Conservation (phyloP, 176 grass and related monocot genomes). For the Zizania latifolia region DNA sequence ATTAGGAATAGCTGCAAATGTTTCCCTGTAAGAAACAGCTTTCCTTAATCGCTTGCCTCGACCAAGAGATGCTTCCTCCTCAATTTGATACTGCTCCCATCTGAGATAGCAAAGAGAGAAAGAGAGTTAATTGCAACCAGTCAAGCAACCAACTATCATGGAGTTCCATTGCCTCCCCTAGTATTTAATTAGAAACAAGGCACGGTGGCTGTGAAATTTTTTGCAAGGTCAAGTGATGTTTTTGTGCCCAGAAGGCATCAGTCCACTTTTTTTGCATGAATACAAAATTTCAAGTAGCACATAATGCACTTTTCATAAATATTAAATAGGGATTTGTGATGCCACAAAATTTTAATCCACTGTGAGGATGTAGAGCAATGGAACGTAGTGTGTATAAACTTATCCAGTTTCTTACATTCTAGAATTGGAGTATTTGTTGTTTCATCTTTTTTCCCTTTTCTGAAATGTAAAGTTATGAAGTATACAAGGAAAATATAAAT, state of each 20-base stretch:
- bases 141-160: background rate
- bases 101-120: constrained; percentile 33
- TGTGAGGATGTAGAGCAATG: background rate
- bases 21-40: constrained; percentile 97
- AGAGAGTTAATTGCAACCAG: background rate
- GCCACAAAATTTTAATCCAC: background rate
- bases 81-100: constrained; percentile 92
- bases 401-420: background rate
- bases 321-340: background rate
- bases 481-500: constrained; percentile 1
- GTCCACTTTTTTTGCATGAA: background rate
- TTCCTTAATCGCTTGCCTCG: constrained; percentile 95
- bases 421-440: background rate
- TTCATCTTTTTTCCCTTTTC: background rate
- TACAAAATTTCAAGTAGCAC: background rate
- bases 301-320: background rate
- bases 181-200: background rate
- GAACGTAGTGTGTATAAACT: background rate
- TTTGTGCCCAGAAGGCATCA: background rate
- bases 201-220: background rate
- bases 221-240: background rate
- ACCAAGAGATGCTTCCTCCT: constrained; percentile 90
- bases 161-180: background rate
- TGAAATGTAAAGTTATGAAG: background rate
- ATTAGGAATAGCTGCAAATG: constrained; percentile 74